Percentiles rank a stretch among this genome's conserved stretches.
These are phyloP conservation scores for Magnusiomyces tetraspermus DNA, from an alignment of 1,139 yeast species.

Conservation along the genomic window DNA sequence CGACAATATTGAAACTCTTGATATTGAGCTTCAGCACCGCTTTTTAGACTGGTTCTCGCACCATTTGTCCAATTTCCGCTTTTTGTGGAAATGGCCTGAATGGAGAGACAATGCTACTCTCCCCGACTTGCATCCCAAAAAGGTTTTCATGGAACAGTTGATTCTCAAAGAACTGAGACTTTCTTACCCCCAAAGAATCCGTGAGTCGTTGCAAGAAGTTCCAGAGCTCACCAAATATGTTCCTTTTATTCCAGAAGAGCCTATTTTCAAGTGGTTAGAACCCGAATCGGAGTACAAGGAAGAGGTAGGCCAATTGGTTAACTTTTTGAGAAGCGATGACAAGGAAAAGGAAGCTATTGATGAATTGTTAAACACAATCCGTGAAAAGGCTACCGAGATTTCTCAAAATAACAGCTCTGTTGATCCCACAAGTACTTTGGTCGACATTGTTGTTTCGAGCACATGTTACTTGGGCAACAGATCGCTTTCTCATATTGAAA, in stretches of 20 bases:
- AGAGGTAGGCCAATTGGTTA: slow-evolving; percentile 30
- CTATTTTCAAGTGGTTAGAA: slow-evolving; percentile 36
- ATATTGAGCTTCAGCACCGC: slow-evolving; percentile 64
- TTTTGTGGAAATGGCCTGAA: slow-evolving; percentile 97
- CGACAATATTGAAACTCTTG: slow-evolving; percentile 55
- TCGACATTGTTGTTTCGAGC: slow-evolving; percentile 58
- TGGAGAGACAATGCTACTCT: slow-evolving; percentile 43
- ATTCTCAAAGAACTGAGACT: slow-evolving; percentile 77
- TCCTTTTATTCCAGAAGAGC: slow-evolving; percentile 37
- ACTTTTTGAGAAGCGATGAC: slow-evolving; percentile 25
- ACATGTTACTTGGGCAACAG: slow-evolving; percentile 80
- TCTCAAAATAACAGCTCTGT: slow-evolving; percentile 24
- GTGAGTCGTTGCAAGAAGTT: slow-evolving; percentile 56
- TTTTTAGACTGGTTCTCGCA: slow-evolving; percentile 89
- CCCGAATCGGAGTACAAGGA: slow-evolving; percentile 31
- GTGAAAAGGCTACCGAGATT: slow-evolving; percentile 22
- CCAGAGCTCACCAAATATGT: slow-evolving; percentile 56
- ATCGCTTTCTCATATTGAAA: slow-evolving; percentile 77
- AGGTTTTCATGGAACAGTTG: slow-evolving; percentile 65
- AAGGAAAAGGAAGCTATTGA: slow-evolving; percentile 31
- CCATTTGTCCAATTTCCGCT: slow-evolving; percentile 87
- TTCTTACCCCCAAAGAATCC: slow-evolving; percentile 59
- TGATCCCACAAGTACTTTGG: slow-evolving; percentile 41
- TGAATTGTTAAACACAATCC: slow-evolving; percentile 30
- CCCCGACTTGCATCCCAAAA: slow-evolving; percentile 55